Percentiles rank a stretch among this genome's conserved stretches.
Conservation (phyloP, 805 yeast genomes). For the Clavispora phyllophila region DNA sequence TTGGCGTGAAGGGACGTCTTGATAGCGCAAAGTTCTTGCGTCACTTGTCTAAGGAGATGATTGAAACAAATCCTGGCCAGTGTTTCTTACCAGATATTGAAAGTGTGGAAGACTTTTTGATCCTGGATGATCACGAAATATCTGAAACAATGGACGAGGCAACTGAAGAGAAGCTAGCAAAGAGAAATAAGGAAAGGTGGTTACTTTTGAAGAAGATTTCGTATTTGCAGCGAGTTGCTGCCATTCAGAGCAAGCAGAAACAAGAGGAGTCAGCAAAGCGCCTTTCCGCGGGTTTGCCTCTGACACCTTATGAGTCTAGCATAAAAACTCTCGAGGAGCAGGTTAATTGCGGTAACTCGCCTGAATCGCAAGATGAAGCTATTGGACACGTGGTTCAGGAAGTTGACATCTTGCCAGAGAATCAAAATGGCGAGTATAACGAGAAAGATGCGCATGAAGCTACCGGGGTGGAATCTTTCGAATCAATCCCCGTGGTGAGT, state of each 20-base stretch:
- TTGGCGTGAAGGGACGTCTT: constrained; percentile 45
- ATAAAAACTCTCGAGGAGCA: not conserved
- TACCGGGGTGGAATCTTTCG: not conserved
- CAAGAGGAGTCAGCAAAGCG: constrained; percentile 38
- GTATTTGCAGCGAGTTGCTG: constrained; percentile 63
- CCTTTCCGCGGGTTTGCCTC: constrained; percentile 26
- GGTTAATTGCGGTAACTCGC: not conserved
- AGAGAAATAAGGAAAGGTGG: constrained; percentile 59
- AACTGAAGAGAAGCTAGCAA: constrained; percentile 32
- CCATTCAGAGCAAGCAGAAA: constrained; percentile 39
- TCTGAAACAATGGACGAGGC: constrained; percentile 34
- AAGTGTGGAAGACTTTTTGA: constrained; percentile 53
- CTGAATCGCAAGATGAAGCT: not conserved
- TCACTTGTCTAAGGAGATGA: constrained; percentile 49
- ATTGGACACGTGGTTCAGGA: not conserved
- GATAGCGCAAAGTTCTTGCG: constrained; percentile 52
- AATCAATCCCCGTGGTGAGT: constrained; percentile 27
- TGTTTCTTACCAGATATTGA: constrained; percentile 52
- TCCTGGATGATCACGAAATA: constrained; percentile 37
- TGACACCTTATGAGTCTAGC: not conserved
- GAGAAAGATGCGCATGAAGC: not conserved
- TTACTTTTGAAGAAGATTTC: constrained; percentile 63
- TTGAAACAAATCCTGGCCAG: constrained; percentile 27
- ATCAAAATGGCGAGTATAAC: not conserved
- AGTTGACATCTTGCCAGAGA: not conserved